A percentile compares a stretch with the other conserved stretches of the same genome.
Evolutionary conservation across 495 filamentous ascomycete genomes (phyloP).

Genomic region (Chaetomium tenue): DNA sequence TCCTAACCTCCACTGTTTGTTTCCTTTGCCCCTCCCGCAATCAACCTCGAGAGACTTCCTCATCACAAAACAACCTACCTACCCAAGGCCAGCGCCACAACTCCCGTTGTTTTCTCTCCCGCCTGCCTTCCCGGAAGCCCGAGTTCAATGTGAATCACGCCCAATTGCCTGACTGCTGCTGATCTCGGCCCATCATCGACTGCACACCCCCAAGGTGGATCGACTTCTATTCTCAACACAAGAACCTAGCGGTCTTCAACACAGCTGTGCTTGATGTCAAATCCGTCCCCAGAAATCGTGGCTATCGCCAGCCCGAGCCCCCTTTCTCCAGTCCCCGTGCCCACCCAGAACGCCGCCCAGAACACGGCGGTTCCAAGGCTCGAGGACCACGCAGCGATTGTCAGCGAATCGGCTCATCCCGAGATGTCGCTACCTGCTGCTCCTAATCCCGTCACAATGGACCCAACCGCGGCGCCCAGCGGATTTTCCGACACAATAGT

Average conservation of each 20-base stretch:
- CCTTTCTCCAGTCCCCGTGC: constrained; percentile 30
- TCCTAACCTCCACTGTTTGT: background rate
- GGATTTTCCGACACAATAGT: constrained; percentile 35
- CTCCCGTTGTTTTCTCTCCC: background rate
- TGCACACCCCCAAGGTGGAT: background rate
- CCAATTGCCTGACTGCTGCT: background rate
- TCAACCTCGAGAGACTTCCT: background rate
- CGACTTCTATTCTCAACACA: background rate
- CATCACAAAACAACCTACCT: background rate
- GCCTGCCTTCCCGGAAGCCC: background rate
- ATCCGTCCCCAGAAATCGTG: constrained; percentile 36
- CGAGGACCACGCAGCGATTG: constrained; percentile 37
- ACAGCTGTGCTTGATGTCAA: constrained; percentile 36
- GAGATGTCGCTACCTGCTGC: constrained; percentile 1
- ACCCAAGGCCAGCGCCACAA: background rate
- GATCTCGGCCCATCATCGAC: background rate
- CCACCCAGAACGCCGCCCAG: constrained; percentile 29
- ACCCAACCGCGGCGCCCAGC: constrained; percentile 16
- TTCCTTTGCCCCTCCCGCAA: background rate
- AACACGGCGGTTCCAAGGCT: constrained; percentile 38
- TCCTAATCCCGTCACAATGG: constrained; percentile 18
- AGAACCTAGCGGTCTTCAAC: background rate
- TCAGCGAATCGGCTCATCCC: constrained; percentile 19
- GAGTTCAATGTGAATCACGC: constrained; percentile 8
- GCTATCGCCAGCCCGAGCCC: constrained; percentile 43